A percentile compares a stretch with the other conserved stretches of the same genome.
phyloP scores from a whole-genome alignment of 139 green algal species.

The Asterochloris sp. region DNA sequence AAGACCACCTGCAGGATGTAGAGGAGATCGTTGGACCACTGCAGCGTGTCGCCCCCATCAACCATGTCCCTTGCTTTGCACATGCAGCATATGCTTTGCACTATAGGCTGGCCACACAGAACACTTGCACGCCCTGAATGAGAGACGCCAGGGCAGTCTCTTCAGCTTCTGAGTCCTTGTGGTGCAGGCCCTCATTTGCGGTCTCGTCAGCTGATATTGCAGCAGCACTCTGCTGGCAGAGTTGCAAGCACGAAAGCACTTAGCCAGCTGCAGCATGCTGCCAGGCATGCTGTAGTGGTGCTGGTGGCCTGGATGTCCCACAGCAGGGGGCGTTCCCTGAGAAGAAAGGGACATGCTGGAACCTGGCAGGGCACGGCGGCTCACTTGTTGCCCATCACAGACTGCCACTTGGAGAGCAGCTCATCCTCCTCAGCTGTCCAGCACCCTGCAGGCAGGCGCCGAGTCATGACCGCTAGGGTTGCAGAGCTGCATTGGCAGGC shows the following conservation, averaged over 20 bases:
- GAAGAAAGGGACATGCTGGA: too few species aligned
- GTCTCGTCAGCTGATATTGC: too few species aligned
- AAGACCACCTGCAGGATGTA: constrained; percentile 49
- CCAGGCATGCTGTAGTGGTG: neutral
- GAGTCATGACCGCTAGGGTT: too few species aligned
- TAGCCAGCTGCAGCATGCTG: neutral
- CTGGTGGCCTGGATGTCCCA: neutral
- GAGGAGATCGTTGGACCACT: too few species aligned
- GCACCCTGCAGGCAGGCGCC: constrained; percentile 16
- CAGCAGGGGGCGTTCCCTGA: neutral
- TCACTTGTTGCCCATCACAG: constrained; percentile 39
- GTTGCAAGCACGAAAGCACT: neutral
- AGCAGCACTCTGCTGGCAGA: too few species aligned
- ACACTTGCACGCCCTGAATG: neutral
- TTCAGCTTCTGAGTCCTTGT: neutral
- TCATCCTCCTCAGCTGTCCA: constrained; percentile 64
- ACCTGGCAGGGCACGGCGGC: neutral
- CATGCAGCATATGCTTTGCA: neutral
- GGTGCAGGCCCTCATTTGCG: too few species aligned
- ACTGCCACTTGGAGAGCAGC: constrained; percentile 62
- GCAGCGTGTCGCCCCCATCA: neutral
- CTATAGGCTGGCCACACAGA: neutral
- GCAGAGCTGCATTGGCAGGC: too few species aligned
- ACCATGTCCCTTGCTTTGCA: neutral
- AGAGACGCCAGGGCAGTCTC: neutral